Base-by-base conservation (phyloP, 768 basidiomycete genomes). In the Psilocybe cubensis region DNA sequence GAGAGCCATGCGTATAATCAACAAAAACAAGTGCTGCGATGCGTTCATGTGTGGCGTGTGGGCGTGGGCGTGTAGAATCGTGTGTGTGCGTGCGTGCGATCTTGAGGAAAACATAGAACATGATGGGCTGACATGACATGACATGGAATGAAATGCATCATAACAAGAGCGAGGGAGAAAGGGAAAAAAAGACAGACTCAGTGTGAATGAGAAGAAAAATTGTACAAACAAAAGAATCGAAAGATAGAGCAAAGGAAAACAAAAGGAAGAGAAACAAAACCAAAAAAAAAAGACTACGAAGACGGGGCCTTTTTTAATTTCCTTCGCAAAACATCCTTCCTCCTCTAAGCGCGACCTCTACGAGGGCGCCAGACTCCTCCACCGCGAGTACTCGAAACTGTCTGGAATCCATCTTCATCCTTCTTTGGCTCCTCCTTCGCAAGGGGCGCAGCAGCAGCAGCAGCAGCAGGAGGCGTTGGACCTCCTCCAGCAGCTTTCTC, bases 371-470 rank as follows among this genome's bases (percentile, higher is more conserved):
- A 71, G 8, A 60, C 62, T 21, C 57, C 45, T 4, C 49, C 21
- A n/a, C 49, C 57, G 7, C 62, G 54, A 4, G 45, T 11, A 17
- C 50, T 44, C 47, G 59, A 33, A 25, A 88, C 86, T 23, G 84
- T 78, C 71, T 87, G 84, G 79, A 91, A 91, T 3, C 91, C 89
- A 64, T 92, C 90, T 3, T 84, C 77, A 40, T 89, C 87, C 64
- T 77, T 82, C 62, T 74, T 74, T 4, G 68, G 81, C 52, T 82
- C 78, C 61, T 72, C 74, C 17, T 67, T 56, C 27, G 66, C 61
- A 10, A 72, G 65, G 0, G 56, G 51, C 4, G 28, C 40, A 31
- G 47, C 18, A 27, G 57, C 53, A 28, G 50, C 46, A 20, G 57
- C 57, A 17, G 55, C 40, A 8, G 38, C 38, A n/a, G 47, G 40